Percentiles rank a stretch among this genome's conserved stretches.
These are phyloP conservation scores for Trichoderma semiorbis DNA, from an alignment of 2,329 filamentous ascomycete species.

Conservation along the genomic window DNA sequence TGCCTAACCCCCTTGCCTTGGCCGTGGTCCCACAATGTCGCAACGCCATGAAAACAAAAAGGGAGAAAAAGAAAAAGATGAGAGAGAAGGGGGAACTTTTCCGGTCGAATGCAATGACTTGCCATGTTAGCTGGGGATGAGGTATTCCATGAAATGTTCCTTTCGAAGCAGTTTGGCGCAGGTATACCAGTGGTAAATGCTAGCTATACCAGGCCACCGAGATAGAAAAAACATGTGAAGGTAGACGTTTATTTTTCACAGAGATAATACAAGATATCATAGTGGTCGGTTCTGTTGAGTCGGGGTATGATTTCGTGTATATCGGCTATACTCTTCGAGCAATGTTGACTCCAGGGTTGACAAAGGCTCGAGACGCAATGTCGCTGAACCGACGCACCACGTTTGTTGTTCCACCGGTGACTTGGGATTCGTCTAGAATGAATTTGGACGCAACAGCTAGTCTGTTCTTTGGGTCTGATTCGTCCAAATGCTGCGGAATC, in stretches of 20 bases:
- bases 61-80: slow-evolving; percentile 21
- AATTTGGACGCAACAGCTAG: slow-evolving; percentile 68
- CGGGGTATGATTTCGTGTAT: neutral
- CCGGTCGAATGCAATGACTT: slow-evolving; percentile 26
- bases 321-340: slow-evolving; percentile 27
- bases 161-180: neutral
- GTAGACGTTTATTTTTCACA: neutral
- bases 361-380: slow-evolving; percentile 60
- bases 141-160: neutral
- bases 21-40: slow-evolving; percentile 14
- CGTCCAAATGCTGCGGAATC: slow-evolving; percentile 58
- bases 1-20: neutral
- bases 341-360: slow-evolving; percentile 50
- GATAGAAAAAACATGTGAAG: neutral
- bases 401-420: slow-evolving; percentile 67
- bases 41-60: slow-evolving; percentile 26
- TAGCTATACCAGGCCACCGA: neutral
- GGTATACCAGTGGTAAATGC: neutral
- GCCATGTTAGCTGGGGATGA: slow-evolving; percentile 33
- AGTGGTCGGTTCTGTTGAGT: neutral
- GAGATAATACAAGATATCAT: neutral
- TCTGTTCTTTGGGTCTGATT: slow-evolving; percentile 63
- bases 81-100: slow-evolving; percentile 7
- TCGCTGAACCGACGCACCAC: slow-evolving; percentile 68
- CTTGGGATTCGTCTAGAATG: slow-evolving; percentile 60